Evolutionary conservation across 371 early-diverging fungal species (phyloP).

Genomic region (Umbelopsis sp.): DNA sequence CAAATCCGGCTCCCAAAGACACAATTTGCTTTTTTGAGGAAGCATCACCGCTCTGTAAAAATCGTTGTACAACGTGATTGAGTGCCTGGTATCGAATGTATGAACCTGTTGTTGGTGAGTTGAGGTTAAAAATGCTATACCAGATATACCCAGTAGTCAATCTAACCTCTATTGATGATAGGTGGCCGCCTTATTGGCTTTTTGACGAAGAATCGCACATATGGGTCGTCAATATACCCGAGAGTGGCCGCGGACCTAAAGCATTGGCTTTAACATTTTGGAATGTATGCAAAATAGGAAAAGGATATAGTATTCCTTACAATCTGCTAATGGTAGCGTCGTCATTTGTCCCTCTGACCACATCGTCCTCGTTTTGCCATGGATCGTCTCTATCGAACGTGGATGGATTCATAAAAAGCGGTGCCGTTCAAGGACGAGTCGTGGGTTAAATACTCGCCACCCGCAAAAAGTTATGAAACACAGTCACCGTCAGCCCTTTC

Average conservation of each 20-base stretch:
- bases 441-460: too few relatives aligned
- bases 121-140: background rate
- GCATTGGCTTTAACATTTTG: background rate
- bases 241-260: conserved; percentile 80
- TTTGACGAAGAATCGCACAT: conserved; percentile 74
- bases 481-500: too few relatives aligned
- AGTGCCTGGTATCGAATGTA: conserved; percentile 75
- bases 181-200: conserved; percentile 76
- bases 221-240: conserved; percentile 86
- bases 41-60: conserved; percentile 43
- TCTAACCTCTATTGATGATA: conserved; percentile 87
- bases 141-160: background rate
- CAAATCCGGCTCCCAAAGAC: conserved; percentile 89
- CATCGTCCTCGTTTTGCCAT: conserved; percentile 50
- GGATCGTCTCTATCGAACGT: conserved; percentile 16
- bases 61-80: conserved; percentile 65
- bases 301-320: conserved; percentile 41
- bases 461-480: too few relatives aligned
- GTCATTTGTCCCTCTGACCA: conserved; percentile 83
- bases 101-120: conserved; percentile 50
- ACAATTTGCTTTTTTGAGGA: conserved; percentile 74
- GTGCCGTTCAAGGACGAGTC: too few relatives aligned
- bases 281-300: background rate
- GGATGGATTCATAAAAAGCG: background rate
- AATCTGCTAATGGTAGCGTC: conserved; percentile 83